Evolutionary conservation across 208 protist genomes (phyloP).

Genomic region (Leishmania lainsoni): DNA sequence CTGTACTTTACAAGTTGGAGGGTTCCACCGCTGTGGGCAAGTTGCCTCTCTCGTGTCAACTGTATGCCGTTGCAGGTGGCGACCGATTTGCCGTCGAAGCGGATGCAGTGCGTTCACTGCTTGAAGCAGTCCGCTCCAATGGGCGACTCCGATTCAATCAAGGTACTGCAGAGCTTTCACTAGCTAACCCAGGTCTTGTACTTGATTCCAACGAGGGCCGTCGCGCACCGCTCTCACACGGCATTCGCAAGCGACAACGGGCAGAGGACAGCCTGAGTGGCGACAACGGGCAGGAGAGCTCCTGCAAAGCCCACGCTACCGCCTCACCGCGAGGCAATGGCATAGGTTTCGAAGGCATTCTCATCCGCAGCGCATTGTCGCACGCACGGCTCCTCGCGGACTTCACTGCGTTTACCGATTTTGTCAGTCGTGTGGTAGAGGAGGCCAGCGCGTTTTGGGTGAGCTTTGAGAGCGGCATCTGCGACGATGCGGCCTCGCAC

Average conservation of each 20-base stretch:
- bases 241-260: conserved; percentile 12
- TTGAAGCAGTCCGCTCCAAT: background rate
- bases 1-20: background rate
- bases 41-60: conserved; percentile 29
- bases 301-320: background rate
- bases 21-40: background rate
- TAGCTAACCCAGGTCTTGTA: background rate
- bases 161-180: conserved; percentile 25
- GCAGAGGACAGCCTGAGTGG: background rate
- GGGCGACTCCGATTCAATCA: conserved; percentile 9
- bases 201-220: background rate
- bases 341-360: conserved; percentile 26
- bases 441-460: conserved; percentile 43
- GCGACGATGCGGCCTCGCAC: background rate
- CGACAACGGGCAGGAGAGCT: background rate
- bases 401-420: conserved; percentile 51
- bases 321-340: background rate
- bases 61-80: conserved; percentile 36
- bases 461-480: conserved; percentile 34
- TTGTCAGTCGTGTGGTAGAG: conserved; percentile 35
- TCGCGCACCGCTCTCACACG: background rate
- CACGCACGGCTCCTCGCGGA: conserved; percentile 56
- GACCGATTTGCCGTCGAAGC: conserved; percentile 18
- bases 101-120: conserved; percentile 3
- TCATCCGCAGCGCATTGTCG: conserved; percentile 69